Base-by-base conservation (phyloP, 2,329 filamentous ascomycete genomes). In the Stemphylium lycopersici region DNA sequence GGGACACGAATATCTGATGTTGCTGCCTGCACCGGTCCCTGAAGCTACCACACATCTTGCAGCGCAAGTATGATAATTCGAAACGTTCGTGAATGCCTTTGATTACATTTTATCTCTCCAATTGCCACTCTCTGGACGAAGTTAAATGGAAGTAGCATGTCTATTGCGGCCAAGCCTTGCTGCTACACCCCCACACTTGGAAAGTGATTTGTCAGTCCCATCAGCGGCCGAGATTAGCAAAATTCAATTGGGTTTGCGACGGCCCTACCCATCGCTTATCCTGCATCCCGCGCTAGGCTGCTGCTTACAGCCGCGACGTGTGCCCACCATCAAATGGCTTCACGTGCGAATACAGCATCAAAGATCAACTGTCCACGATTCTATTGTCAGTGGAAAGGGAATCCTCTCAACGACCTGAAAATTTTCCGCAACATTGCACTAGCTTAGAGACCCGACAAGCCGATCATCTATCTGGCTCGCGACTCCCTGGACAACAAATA, bases 401-500 rank as follows among this genome's bases (percentile, higher is more conserved):
- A 76, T 46, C 68, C 66, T 6, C 60, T 75, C 24, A 42, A 61
- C 3, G 67, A 75, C 47, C 62, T 76, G 2, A 36, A 41, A 2
- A 62, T 22, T 2, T 71, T 75, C n/a, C 68, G 55, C 37, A 22
- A 59, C 7, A 66, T 66, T 4, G 65, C 65, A 1, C 54, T 57
- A 1, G 29, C 50, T 2, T 48, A 63, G 18, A 62, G 68, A 6
- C 69, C 68, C 0, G 48, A 61, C 12, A 70, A 68, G 26, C 72
- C 72, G 13, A 68, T 74, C 33, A 52, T 75, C n/a, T 76, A 69
- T 39, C 61, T 76, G 5, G 74, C 71, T 4, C 73, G 73, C 45
- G 73, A 76, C 48, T 76, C 73, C 15, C 66, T 75, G 3, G 74
- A 76, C 54, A 76, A 76, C 55, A 76, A 76, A 47, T 66, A 60